Evolutionary conservation across 2,329 filamentous ascomycete genomes (phyloP), one percentile per base, ranked within the genome.

Genomic region (Diplodia scrobiculata): DNA sequence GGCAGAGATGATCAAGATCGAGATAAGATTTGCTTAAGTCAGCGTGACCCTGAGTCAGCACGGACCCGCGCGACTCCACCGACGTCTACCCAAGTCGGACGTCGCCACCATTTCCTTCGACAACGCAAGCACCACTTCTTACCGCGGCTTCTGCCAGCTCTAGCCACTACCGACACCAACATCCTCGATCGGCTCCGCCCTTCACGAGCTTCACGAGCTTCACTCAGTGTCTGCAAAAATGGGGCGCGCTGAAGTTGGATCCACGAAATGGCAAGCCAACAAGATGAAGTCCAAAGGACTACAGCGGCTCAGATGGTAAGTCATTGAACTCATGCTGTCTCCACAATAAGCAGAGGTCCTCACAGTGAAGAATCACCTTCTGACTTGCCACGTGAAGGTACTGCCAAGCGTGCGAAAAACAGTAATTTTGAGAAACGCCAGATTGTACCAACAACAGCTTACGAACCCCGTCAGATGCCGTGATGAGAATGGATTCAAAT

Each of bases 401-500:
- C 80, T 97, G 93, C 75, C 83, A 84, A 75, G 86, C 90, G 5
- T 97, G 93, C 80, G 85, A 91, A 74, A 84, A 86, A 67, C 89
- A 92, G 72, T 25, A 25, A 25, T 3, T 25, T 25, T 25, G 25
- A 25, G 25, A 4, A 25, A 25, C 25, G 25, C 25, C 25, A 25
- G 25, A 25, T 25, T 25, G 25, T 25, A 25, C 25, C 25, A 25
- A 25, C 25, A 25, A 25, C 25, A 25, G 25, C 25, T 25, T 25
- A 25, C 25, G 25, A 25, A 25, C 25, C 25, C 25, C 25, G 25
- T 25, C 25, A 25, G 25, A 25, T 87, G 86, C 76, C 84, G 91
- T 68, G 92, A 97, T 75, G 91, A 93, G 71, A 97, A 98, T 79
- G 93, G 89, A 29, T 96, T 93, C 80, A 93, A 93, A 78, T 91